Base-by-base conservation (phyloP, 2,329 filamentous ascomycete genomes). In the Sporothrix euskadiensis region DNA sequence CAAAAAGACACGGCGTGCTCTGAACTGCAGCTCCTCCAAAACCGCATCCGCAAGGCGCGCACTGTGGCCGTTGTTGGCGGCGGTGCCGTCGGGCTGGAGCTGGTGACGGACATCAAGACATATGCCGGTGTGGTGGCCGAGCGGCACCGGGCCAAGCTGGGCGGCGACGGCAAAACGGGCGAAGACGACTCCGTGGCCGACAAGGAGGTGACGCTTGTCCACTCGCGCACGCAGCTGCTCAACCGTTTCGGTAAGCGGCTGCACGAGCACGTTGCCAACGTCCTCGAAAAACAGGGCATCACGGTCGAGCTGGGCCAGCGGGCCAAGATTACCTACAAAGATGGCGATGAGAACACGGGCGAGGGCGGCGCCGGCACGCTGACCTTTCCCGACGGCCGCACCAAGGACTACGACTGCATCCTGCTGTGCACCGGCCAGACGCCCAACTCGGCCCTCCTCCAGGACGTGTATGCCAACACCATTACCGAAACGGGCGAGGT, bases 11-110 rank as follows among this genome's bases (percentile, higher is more conserved):
- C 82, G 19, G 86, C 84, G 0, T 80, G 85, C 26, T 76, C 78
- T 69, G 80, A 82, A n/a, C 75, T 90, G 52, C 80, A 79, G 59
- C 78, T 77, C 2, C 83, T 88, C 78, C 88, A 88, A 78, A 75
- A 77, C 0, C 79, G 79, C 2, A 84, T 90, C 69, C 81, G 81
- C 56, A 76, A 77, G 0, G 83, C 86, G 0, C 78, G 78, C 14
- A 82, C 63, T 1, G 80, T 88, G 7, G 85, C 87, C 1, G 83
- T 88, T 0, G 83, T 88, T 0, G 89, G 89, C 1, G 88, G 88
- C 0, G 89, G 89, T 2, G 88, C 89, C 0, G 89, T 88, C 0
- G 89, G 89, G 1, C 86, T 91, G 0, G 87, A 91, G 79, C 80
- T 90, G 47, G 88, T 88, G 0, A 84, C 87, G 0, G 89, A 91